A percentile compares a stretch with the other conserved stretches of the same genome.
Evolutionary conservation across 176 grass and related monocot genomes (phyloP).

Genomic region (Bothriochloa decipiens): DNA sequence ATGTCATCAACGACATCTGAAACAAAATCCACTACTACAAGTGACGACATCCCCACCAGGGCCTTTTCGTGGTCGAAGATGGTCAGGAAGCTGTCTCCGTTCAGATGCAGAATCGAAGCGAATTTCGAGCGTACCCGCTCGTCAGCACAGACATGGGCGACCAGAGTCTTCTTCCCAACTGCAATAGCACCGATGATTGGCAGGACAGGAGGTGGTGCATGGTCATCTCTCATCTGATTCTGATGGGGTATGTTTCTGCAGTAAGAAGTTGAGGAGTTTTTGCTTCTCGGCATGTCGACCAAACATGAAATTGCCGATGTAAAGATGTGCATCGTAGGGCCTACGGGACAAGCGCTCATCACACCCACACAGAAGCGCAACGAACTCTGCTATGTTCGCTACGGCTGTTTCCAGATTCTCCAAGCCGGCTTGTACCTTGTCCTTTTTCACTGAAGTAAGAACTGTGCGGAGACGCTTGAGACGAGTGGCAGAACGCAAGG

Average conservation of each 20-base stretch:
- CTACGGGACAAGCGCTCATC: no score
- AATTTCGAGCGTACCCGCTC: no score
- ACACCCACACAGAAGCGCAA: no score
- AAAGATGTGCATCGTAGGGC: background rate
- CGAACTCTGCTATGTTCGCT: no score
- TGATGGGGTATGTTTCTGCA: background rate
- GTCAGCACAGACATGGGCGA: no score
- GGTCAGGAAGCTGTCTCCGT: no score
- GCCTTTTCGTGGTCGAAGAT: no score
- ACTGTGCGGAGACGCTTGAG: slow-evolving; percentile 6
- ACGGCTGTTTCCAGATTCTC: background rate
- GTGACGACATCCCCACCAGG: no score
- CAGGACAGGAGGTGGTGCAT: background rate
- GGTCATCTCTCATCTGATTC: no score
- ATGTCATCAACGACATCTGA: no score
- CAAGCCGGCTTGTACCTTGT: background rate
- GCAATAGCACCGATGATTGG: slow-evolving; percentile 3
- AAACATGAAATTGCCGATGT: slow-evolving; percentile 33
- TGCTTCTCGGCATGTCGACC: slow-evolving; percentile 24
- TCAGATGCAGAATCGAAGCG: no score
- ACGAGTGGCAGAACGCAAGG: background rate
- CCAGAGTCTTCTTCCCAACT: background rate
- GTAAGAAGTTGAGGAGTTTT: slow-evolving; percentile 16
- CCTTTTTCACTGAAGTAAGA: background rate
- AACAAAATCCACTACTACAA: no score